Percentiles rank a stretch among this genome's conserved stretches.
Conservation (phyloP, 345 rosid genomes). For the Syzygium aromaticum region DNA sequence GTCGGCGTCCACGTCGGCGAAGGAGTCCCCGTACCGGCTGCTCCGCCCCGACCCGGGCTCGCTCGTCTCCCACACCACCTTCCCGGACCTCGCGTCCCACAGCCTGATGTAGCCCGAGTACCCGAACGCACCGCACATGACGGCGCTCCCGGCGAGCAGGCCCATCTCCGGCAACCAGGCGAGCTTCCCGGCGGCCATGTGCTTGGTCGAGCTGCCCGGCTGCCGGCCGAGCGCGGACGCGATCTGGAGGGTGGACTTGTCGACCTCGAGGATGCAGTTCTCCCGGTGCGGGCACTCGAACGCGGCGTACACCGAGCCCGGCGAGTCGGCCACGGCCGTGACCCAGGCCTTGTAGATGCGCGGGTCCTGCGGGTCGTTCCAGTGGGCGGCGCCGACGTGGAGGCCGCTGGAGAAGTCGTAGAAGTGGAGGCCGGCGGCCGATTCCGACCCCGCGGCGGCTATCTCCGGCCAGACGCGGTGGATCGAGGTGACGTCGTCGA, state of each 20-base stretch:
- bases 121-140: slow-evolving; percentile 69
- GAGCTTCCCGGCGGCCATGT: slow-evolving; percentile 53
- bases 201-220: slow-evolving; percentile 58
- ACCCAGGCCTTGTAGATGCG: slow-evolving; percentile 73
- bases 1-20: slow-evolving; percentile 73
- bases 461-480: slow-evolving; percentile 52
- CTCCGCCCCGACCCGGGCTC: slow-evolving; percentile 96
- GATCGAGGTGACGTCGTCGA: slow-evolving; percentile 57
- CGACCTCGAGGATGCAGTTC: slow-evolving; percentile 56
- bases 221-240: slow-evolving; percentile 53
- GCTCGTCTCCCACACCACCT: slow-evolving; percentile 73
- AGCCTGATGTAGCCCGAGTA: slow-evolving; percentile 75
- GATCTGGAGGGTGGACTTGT: slow-evolving; percentile 70
- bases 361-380: slow-evolving; percentile 81
- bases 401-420: slow-evolving; percentile 54
- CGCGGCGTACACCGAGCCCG: slow-evolving; percentile 48
- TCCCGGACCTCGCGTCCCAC: slow-evolving; percentile 70
- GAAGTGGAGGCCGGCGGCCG: slow-evolving; percentile 71
- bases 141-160: slow-evolving; percentile 40
- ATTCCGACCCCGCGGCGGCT: slow-evolving; percentile 63
- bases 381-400: slow-evolving; percentile 57
- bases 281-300: slow-evolving; percentile 77
- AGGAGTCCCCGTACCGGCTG: slow-evolving; percentile 78
- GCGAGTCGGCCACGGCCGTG: slow-evolving; percentile 50
- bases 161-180: slow-evolving; percentile 54